Evolutionary conservation across 225 moss, liverwort and hornwort genomes (phyloP).

Genomic region (Marchantia paleacea): DNA sequence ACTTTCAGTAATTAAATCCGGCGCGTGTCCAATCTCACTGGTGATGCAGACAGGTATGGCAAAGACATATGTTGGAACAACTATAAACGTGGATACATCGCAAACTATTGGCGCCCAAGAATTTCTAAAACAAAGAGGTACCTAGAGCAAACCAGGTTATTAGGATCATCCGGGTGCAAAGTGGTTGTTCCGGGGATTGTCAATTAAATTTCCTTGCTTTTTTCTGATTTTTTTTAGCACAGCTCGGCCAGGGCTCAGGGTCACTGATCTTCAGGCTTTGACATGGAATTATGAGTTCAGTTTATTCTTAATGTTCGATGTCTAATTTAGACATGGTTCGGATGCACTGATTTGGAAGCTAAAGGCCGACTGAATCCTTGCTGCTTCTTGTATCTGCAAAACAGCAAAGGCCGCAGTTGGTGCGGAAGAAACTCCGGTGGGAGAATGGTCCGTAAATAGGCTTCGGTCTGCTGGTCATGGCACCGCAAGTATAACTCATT

Average conservation of each 20-base stretch:
- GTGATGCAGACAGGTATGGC: conserved; percentile 72
- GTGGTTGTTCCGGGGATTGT: neutral
- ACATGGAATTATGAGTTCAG: neutral
- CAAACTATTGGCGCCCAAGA: conserved; percentile 78
- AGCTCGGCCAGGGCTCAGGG: too few species aligned
- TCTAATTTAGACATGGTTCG: neutral
- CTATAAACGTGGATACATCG: conserved; percentile 74
- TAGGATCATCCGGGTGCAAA: neutral
- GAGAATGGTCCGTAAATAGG: conserved; percentile 89
- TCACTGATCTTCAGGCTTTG: neutral
- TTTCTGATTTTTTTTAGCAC: neutral
- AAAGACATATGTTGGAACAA: conserved; percentile 60
- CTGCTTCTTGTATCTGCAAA: conserved; percentile 35
- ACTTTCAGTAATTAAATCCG: neutral
- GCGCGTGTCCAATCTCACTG: neutral
- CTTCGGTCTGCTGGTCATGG: conserved; percentile 83
- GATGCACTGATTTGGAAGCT: conserved; percentile 1
- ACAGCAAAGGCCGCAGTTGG: conserved; percentile 92
- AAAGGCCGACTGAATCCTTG: conserved; percentile 25
- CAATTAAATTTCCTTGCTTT: neutral
- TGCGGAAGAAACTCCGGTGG: conserved; percentile 87
- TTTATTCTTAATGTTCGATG: neutral
- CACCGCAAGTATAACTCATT: conserved; percentile 55
- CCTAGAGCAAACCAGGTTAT: conserved; percentile 2
- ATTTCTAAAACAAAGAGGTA: conserved; percentile 83